Conservation (phyloP, 495 filamentous ascomycete genomes). For the Penicillium bialowiezense region DNA sequence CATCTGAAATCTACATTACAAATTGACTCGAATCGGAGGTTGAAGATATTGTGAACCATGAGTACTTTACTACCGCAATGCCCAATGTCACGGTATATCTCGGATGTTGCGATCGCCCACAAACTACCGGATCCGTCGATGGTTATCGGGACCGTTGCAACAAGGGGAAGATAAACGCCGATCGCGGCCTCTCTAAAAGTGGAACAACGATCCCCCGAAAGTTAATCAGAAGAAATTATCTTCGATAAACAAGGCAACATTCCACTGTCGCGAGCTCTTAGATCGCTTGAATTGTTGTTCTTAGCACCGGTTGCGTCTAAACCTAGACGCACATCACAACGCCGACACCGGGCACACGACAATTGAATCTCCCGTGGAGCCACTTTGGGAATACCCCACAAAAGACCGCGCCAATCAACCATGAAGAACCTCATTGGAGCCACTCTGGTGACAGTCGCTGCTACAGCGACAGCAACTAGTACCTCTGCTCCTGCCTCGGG, state of each 20-base stretch:
- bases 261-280: not conserved
- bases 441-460: constrained; percentile 5
- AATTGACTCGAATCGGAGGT: constrained; percentile 57
- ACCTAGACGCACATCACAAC: too few relatives aligned
- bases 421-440: constrained; percentile 13
- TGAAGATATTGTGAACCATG: constrained; percentile 48
- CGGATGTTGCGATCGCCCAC: too few relatives aligned
- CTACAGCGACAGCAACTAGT: constrained; percentile 7
- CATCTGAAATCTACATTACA: constrained; percentile 56
- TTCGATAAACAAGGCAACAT: not conserved
- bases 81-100: not conserved
- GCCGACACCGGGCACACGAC: too few relatives aligned
- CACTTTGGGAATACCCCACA: not conserved
- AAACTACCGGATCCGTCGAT: too few relatives aligned
- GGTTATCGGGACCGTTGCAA: too few relatives aligned
- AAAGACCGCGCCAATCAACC: not conserved
- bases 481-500: constrained; percentile 13
- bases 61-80: constrained; percentile 15
- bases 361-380: not conserved
- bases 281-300: too few relatives aligned
- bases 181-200: not conserved
- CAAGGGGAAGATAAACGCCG: not conserved
- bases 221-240: not conserved
- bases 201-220: constrained; percentile 4
- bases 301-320: not conserved